Conservation (phyloP, 768 basidiomycete genomes). For the Lanmaoa pseudosensibilis region DNA sequence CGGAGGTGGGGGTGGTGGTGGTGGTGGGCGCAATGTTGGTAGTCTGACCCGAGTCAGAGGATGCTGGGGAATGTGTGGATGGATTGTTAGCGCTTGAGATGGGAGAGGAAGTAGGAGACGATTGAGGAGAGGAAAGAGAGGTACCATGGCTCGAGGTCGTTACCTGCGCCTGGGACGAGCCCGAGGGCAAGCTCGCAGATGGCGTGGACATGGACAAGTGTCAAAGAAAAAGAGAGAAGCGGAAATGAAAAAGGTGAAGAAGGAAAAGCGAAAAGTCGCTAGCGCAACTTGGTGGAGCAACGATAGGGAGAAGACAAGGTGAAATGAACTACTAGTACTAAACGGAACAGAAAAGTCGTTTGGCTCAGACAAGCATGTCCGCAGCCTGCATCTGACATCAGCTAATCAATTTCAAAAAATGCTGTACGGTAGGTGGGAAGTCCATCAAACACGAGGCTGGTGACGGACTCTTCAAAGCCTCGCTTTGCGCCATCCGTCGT, state of each 20-base stretch:
- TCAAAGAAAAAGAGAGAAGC: neutral
- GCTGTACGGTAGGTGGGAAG: conserved; percentile 2
- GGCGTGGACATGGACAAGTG: conserved; percentile 18
- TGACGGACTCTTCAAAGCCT: neutral
- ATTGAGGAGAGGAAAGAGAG: conserved; percentile 14
- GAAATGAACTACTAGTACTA: no score
- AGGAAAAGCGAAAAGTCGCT: neutral
- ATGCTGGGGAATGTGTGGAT: conserved; percentile 6
- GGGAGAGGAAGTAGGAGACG: neutral
- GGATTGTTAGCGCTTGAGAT: conserved; percentile 16
- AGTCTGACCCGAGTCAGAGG: neutral
- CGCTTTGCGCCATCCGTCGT: no score
- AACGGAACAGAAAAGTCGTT: neutral
- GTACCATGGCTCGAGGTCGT: conserved; percentile 18
- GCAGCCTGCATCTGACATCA: neutral
- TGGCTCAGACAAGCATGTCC: neutral
- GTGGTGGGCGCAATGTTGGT: neutral
- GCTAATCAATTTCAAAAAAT: conserved; percentile 4
- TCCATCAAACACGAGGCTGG: conserved; percentile 5
- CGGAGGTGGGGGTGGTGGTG: neutral
- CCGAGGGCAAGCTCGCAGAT: neutral
- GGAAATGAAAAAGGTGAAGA: neutral
- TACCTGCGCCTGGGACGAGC: neutral
- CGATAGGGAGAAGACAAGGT: neutral
- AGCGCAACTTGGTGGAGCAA: neutral